phyloP scores from a whole-genome alignment of 2,329 filamentous ascomycete genomes.

The Cladosporium phlei region DNA sequence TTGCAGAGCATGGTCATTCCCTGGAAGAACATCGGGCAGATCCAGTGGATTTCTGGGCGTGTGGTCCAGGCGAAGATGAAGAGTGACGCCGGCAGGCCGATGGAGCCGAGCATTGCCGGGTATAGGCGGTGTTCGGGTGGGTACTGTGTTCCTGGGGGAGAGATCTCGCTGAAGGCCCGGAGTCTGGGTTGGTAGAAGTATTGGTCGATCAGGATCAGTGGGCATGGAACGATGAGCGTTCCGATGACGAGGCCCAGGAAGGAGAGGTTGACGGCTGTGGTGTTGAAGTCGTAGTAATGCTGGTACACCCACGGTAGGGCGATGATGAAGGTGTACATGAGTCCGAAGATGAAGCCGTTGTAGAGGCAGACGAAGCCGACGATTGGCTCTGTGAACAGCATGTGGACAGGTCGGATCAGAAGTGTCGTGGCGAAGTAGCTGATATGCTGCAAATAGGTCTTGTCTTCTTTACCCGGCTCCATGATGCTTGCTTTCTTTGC shows the following conservation, averaged over 20 bases:
- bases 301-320: constrained; percentile 33
- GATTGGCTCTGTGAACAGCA: constrained; percentile 41
- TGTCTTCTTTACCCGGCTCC: constrained; percentile 9
- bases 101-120: constrained; percentile 30
- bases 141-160: constrained; percentile 15
- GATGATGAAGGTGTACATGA: constrained; percentile 41
- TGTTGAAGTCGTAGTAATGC: constrained; percentile 27
- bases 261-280: constrained; percentile 29
- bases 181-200: constrained; percentile 27
- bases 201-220: constrained; percentile 29
- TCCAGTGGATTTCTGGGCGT: constrained; percentile 34
- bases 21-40: constrained; percentile 33
- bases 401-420: constrained; percentile 28
- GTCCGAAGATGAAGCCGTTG: constrained; percentile 37
- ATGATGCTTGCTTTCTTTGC: constrained; percentile 25
- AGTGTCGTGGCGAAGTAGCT: constrained; percentile 23
- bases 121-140: constrained; percentile 31
- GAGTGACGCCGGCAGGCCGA: constrained; percentile 29
- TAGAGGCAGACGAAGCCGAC: constrained; percentile 39
- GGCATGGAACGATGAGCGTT: constrained; percentile 21
- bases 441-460: constrained; percentile 6
- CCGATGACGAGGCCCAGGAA: constrained; percentile 31
- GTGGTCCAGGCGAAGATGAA: constrained; percentile 36
- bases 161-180: constrained; percentile 7
- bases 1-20: constrained; percentile 21